Percentiles rank a stretch among this genome's conserved stretches.
phyloP scores from a whole-genome alignment of 176 grass and related monocot genomes.

The Chloris gayana region DNA sequence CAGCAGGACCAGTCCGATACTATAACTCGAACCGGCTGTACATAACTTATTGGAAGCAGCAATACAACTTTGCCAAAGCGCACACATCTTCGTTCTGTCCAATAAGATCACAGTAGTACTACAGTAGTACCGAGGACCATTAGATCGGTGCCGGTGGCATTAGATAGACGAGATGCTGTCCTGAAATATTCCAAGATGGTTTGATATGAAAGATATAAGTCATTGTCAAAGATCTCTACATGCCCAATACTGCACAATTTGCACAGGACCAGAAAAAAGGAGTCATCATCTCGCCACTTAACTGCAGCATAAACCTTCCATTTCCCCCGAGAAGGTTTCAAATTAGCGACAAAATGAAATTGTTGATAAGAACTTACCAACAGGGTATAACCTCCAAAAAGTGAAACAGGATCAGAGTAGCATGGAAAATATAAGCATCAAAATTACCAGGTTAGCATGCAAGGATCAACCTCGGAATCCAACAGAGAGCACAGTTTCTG shows the following conservation, averaged over 20 bases:
- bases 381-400: background rate
- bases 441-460: background rate
- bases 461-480: slow-evolving; percentile 7
- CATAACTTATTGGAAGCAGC: slow-evolving; percentile 41
- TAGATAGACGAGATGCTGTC: slow-evolving; percentile 43
- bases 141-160: slow-evolving; percentile 26
- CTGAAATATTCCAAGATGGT: slow-evolving; percentile 49
- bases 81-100: slow-evolving; percentile 39
- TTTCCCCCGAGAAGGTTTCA: background rate
- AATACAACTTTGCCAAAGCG: slow-evolving; percentile 16
- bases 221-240: slow-evolving; percentile 56
- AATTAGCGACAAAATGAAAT: slow-evolving; percentile 9
- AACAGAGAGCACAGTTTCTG: background rate
- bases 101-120: slow-evolving; percentile 34
- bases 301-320: background rate
- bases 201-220: slow-evolving; percentile 39
- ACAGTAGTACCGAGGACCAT: slow-evolving; percentile 33
- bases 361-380: background rate
- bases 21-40: slow-evolving; percentile 21
- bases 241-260: slow-evolving; percentile 32
- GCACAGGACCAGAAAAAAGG: slow-evolving; percentile 15
- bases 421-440: background rate
- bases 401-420: background rate
- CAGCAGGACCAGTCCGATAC: slow-evolving; percentile 16
- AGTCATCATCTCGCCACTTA: slow-evolving; percentile 21